These are phyloP conservation scores for Sclerotinia nivalis DNA, from an alignment of 2,329 filamentous ascomycete species.

Conservation along the genomic window DNA sequence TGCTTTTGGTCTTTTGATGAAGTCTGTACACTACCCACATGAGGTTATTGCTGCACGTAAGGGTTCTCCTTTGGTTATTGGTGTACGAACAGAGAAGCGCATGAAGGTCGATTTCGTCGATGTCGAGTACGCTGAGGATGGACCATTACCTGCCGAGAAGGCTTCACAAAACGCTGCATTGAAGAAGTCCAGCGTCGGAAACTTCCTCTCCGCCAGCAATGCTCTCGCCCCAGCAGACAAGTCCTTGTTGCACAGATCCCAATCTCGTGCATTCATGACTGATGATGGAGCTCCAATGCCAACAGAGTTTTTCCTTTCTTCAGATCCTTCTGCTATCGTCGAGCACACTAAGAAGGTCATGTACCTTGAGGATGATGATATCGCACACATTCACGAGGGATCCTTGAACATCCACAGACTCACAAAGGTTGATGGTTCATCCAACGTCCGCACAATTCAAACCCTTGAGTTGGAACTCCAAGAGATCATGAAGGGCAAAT, in stretches of 20 bases:
- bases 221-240: slow-evolving; percentile 92
- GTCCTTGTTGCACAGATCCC: slow-evolving; percentile 95
- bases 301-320: slow-evolving; percentile 98
- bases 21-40: slow-evolving; percentile 97
- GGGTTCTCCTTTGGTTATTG: slow-evolving; percentile 95
- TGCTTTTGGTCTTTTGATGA: slow-evolving; percentile 94
- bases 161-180: slow-evolving; percentile 95
- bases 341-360: slow-evolving; percentile 99
- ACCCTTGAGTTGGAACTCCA: slow-evolving; percentile 98
- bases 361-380: slow-evolving; percentile 99
- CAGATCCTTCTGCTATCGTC: slow-evolving; percentile 95
- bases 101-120: slow-evolving; percentile 99
- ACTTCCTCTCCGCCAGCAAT: slow-evolving; percentile 65
- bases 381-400: slow-evolving; percentile 98
- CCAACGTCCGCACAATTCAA: slow-evolving; percentile 97
- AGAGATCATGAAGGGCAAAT: slow-evolving; percentile 99
- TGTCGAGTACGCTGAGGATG: slow-evolving; percentile 88
- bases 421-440: slow-evolving; percentile 93
- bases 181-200: slow-evolving; percentile 76
- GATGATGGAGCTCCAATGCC: slow-evolving; percentile 98
- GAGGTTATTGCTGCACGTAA: slow-evolving; percentile 98
- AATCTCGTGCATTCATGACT: slow-evolving; percentile 97
- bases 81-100: slow-evolving; percentile 94
- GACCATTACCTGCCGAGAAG: slow-evolving; percentile 83
- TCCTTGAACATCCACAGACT: slow-evolving; percentile 98